Evolutionary conservation across 2,329 filamentous ascomycete genomes (phyloP).

Genomic region (Berkeleyomyces basicola): DNA sequence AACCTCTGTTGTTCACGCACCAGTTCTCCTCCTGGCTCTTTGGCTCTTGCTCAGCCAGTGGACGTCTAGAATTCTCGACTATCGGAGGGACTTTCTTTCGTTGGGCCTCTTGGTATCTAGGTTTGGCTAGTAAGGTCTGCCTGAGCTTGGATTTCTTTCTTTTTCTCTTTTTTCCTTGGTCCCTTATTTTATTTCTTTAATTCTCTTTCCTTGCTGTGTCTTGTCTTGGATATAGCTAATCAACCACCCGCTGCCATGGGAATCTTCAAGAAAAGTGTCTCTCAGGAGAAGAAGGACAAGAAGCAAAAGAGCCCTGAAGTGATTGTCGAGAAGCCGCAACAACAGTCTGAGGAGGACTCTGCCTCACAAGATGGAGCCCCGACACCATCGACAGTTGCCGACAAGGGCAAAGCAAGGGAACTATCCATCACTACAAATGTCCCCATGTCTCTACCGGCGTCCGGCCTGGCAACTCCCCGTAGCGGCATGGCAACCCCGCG

Average conservation of each 20-base stretch:
- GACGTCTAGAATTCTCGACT: neutral
- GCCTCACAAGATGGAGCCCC: neutral
- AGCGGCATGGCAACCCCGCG: conserved; percentile 3
- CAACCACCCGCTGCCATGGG: neutral
- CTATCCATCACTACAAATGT: neutral
- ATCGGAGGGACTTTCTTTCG: too few species aligned
- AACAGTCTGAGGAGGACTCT: neutral
- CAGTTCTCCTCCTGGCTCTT: neutral
- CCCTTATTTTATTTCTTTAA: neutral
- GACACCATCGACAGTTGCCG: neutral
- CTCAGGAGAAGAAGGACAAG: neutral
- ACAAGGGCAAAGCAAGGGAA: neutral
- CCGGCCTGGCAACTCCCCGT: neutral
- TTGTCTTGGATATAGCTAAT: neutral
- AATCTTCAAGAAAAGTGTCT: neutral
- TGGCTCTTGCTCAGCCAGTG: neutral
- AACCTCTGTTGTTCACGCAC: neutral
- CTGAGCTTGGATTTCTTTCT: too few species aligned
- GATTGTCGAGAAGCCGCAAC: neutral
- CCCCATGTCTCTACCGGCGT: neutral
- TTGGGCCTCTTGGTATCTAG: too few species aligned
- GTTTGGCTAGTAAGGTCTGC: too few species aligned
- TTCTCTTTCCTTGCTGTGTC: neutral
- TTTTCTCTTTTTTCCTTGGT: neutral
- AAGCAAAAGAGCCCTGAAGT: neutral